Conservation (phyloP, 164 flowering plant genomes). For the Santalum album region DNA sequence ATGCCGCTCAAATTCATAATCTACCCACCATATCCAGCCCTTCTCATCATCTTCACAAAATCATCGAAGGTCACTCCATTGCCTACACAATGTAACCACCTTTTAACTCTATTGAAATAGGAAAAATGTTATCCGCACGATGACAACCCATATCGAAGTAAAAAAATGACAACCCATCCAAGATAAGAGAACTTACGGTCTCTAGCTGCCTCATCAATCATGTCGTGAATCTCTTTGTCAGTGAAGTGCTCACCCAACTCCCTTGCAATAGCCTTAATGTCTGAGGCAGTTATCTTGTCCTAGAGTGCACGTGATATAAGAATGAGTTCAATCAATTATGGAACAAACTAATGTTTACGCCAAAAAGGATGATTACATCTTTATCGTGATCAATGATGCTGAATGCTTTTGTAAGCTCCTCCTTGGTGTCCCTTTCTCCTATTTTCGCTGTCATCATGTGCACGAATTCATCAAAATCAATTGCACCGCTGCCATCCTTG, state of each 20-base stretch:
- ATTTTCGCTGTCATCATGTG: slow-evolving; percentile 97
- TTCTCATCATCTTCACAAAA: slow-evolving; percentile 85
- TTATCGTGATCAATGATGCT: slow-evolving; percentile 76
- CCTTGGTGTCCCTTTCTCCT: slow-evolving; percentile 92
- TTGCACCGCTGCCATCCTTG: slow-evolving; percentile 98
- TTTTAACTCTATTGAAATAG: background rate
- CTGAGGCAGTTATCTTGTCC: slow-evolving; percentile 81
- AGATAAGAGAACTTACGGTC: slow-evolving; percentile 49
- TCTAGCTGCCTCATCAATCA: slow-evolving; percentile 83
- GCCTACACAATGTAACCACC: slow-evolving; percentile 28
- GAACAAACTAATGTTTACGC: background rate
- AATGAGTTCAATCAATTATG: too few relatives aligned
- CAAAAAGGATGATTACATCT: slow-evolving; percentile 38
- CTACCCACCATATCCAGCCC: slow-evolving; percentile 54
- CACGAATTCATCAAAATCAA: slow-evolving; percentile 89
- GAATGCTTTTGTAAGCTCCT: slow-evolving; percentile 91
- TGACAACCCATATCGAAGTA: too few relatives aligned
- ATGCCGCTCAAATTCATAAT: too few relatives aligned
- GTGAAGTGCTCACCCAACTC: slow-evolving; percentile 72
- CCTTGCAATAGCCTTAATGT: slow-evolving; percentile 59
- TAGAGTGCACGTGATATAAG: too few relatives aligned
- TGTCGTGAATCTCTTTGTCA: slow-evolving; percentile 59
- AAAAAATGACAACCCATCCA: background rate
- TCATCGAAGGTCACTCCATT: slow-evolving; percentile 80
- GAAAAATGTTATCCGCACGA: too few relatives aligned